Conservation (phyloP, 1,284 basidiomycete genomes). For the Moesziomyces parantarcticus region DNA sequence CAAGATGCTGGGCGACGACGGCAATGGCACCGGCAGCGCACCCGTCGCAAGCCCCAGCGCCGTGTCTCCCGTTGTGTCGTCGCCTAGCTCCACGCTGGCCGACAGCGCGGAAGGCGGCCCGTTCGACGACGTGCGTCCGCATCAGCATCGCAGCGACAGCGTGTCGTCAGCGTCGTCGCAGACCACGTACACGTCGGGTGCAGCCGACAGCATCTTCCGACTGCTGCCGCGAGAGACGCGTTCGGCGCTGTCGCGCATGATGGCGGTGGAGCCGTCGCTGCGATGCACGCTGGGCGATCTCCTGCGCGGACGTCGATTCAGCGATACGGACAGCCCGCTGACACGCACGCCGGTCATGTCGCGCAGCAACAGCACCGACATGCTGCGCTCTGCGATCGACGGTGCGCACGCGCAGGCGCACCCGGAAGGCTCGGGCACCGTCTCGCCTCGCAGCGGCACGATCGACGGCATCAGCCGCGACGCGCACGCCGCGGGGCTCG, state of each 20-base stretch:
- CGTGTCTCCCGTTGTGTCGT: conserved; percentile 39
- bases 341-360: conserved; percentile 61
- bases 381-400: conserved; percentile 44
- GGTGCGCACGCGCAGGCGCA: conserved; percentile 26
- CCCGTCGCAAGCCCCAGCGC: conserved; percentile 19
- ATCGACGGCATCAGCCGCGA: conserved; percentile 40
- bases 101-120: conserved; percentile 23
- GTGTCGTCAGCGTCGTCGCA: conserved; percentile 74
- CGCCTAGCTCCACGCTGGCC: conserved; percentile 42
- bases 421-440: conserved; percentile 14
- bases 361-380: conserved; percentile 52
- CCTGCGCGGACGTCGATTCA: conserved; percentile 76
- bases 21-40: conserved; percentile 4
- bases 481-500: conserved; percentile 44
- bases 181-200: conserved; percentile 80
- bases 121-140: conserved; percentile 44
- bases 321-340: conserved; percentile 58
- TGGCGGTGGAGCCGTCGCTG: conserved; percentile 86
- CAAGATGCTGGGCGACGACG: conserved; percentile 20
- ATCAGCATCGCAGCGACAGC: conserved; percentile 53
- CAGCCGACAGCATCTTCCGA: conserved; percentile 97
- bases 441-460: conserved; percentile 20
- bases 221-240: conserved; percentile 86
- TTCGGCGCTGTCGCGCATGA: conserved; percentile 88
- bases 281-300: conserved; percentile 95